phyloP scores from a whole-genome alignment of 163 green algal genomes.

The Scenedesmus sp. region DNA sequence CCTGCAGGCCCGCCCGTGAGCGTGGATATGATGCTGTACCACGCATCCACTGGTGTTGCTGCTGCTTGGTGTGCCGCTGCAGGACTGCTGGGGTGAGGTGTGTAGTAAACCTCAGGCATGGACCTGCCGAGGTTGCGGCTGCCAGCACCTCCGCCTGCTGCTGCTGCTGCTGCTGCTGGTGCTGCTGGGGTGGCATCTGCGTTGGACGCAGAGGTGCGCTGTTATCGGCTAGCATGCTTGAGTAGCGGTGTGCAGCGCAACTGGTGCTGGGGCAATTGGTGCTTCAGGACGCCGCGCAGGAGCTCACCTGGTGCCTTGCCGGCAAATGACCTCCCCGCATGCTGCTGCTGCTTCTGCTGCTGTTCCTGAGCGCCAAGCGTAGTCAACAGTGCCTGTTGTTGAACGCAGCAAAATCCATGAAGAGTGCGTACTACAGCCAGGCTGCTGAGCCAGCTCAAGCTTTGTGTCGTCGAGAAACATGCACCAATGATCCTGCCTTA shows the following conservation, averaged over 20 bases:
- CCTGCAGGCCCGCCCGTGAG: neutral
- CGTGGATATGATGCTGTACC: conserved; percentile 50
- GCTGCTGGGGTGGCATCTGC: neutral
- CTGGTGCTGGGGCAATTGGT: neutral
- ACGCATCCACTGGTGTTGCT: conserved; percentile 46
- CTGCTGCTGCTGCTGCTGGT: neutral
- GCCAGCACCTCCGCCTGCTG: neutral
- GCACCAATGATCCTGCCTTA: neutral
- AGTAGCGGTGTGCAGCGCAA: neutral
- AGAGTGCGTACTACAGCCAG: neutral
- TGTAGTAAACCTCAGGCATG: neutral
- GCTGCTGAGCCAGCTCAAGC: neutral
- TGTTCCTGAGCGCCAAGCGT: conserved; percentile 4
- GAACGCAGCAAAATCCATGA: neutral
- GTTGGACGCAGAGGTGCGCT: neutral
- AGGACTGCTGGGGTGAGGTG: neutral
- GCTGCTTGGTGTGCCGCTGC: neutral
- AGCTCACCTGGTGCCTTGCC: neutral
- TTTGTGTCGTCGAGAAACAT: too few species aligned
- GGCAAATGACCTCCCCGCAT: neutral
- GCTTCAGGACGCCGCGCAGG: neutral
- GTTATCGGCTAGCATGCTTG: neutral
- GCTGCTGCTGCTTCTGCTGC: conserved; percentile 18
- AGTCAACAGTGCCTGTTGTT: conserved; percentile 7
- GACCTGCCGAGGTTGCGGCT: neutral